Conservation (phyloP, 2,329 filamentous ascomycete species). For the Botrytis elliptica region DNA sequence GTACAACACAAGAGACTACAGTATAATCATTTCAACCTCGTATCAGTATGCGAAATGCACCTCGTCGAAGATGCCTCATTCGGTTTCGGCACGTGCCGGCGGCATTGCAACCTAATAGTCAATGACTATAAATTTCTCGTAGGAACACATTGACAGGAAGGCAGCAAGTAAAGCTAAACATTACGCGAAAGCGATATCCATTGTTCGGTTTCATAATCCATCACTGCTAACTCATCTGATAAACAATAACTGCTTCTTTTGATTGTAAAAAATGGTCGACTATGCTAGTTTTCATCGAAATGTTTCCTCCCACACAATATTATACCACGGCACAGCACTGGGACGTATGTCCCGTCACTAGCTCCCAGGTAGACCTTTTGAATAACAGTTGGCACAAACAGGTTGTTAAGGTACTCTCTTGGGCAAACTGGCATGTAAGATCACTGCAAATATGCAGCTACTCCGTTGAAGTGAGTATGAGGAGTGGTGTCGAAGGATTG, state of each 20-base stretch:
- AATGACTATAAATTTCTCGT: rapidly evolving
- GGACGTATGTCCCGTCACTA: neutral
- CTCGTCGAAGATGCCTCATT: neutral
- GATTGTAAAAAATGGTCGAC: neutral
- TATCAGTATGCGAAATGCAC: neutral
- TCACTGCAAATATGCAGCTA: neutral
- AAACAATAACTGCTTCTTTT: neutral
- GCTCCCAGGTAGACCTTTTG: neutral
- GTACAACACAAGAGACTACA: neutral
- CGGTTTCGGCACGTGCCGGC: neutral
- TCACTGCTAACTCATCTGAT: neutral
- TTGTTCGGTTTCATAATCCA: neutral
- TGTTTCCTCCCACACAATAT: neutral
- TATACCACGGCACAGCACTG: neutral
- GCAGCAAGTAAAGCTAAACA: neutral
- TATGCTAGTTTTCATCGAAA: neutral
- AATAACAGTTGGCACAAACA: neutral
- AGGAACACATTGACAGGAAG: neutral
- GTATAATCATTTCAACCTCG: neutral
- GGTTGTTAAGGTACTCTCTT: neutral
- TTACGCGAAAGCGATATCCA: neutral
- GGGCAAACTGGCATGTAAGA: neutral
- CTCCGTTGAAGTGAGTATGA: neutral
- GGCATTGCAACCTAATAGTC: neutral
- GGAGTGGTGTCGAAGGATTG: neutral